A percentile compares a stretch with the other conserved stretches of the same genome.
These are phyloP conservation scores for Bretschneidera sinensis DNA, from an alignment of 345 rosid species.

Conservation along the genomic window DNA sequence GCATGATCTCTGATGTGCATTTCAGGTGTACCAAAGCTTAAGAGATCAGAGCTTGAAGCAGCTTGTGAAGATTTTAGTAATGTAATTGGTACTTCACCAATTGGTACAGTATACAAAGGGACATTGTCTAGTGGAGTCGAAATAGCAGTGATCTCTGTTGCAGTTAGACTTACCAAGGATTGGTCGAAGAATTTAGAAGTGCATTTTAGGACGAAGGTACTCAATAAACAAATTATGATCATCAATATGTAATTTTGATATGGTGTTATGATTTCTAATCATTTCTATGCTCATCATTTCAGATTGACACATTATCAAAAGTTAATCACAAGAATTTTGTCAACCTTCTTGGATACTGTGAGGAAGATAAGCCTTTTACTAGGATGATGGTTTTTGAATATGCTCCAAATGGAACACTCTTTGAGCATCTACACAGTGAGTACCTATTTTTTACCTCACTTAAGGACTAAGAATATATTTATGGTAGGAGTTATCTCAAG, in stretches of 20 bases:
- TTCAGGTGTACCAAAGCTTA: conserved; percentile 85
- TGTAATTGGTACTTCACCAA: conserved; percentile 65
- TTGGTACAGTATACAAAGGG: conserved; percentile 80
- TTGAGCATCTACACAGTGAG: conserved; percentile 89
- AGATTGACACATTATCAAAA: conserved; percentile 75
- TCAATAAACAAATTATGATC: not conserved
- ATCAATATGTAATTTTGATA: conserved; percentile 3
- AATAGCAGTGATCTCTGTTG: conserved; percentile 74
- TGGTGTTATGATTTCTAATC: conserved; percentile 9
- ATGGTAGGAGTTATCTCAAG: not conserved
- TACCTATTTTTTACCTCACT: not conserved
- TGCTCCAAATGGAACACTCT: conserved; percentile 92
- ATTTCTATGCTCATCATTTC: conserved; percentile 25
- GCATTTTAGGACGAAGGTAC: conserved; percentile 81
- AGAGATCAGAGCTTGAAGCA: conserved; percentile 73
- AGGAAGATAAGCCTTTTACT: conserved; percentile 80
- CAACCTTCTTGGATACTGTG: conserved; percentile 86
- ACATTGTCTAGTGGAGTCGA: conserved; percentile 87
- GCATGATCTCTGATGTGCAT: conserved; percentile 12
- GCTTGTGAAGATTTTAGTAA: conserved; percentile 99
- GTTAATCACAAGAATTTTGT: conserved; percentile 92
- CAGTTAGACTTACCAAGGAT: conserved; percentile 41
- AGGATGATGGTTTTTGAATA: conserved; percentile 98
- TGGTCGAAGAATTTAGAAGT: conserved; percentile 73
- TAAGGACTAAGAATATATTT: no score